A percentile compares a stretch with the other conserved stretches of the same genome.
Evolutionary conservation across 2,329 filamentous ascomycete genomes (phyloP).

Genomic region (Diaporthe vexans): DNA sequence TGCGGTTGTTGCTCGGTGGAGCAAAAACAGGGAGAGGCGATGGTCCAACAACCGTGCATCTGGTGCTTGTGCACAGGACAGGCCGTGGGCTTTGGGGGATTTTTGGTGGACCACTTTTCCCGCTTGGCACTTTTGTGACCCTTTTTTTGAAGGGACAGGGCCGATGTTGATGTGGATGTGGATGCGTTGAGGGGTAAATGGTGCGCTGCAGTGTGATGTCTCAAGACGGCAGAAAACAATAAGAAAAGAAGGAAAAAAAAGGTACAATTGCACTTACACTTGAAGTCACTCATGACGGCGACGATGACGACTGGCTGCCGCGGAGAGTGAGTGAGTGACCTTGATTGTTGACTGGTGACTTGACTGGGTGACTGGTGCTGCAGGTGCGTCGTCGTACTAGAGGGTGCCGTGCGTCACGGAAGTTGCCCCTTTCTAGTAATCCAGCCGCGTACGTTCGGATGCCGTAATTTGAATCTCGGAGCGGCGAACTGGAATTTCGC

Average conservation of each 20-base stretch:
- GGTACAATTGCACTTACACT: conserved; percentile 10
- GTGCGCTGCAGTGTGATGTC: not conserved
- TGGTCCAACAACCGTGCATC: conserved; percentile 5
- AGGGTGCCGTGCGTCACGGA: conserved; percentile 28
- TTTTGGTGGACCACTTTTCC: conserved; percentile 2
- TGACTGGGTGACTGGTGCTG: not conserved
- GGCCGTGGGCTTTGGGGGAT: not conserved
- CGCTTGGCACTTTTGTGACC: conserved; percentile 15
- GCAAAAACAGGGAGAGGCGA: conserved; percentile 17
- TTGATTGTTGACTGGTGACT: not conserved
- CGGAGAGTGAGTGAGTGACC: too few species aligned
- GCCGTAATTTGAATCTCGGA: conserved; percentile 34
- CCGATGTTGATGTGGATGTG: not conserved
- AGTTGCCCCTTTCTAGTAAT: conserved; percentile 33
- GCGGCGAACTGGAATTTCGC: conserved; percentile 34
- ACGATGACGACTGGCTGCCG: too few species aligned
- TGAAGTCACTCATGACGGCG: conserved; percentile 14
- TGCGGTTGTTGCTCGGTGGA: conserved; percentile 6
- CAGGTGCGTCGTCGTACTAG: conserved; percentile 11
- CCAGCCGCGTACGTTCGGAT: conserved; percentile 17
- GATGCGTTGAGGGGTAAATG: not conserved
- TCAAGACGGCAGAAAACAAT: not conserved
- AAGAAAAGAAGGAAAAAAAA: not conserved
- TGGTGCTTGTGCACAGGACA: conserved; percentile 18
- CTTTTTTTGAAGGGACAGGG: not conserved